A percentile compares a stretch with the other conserved stretches of the same genome.
phyloP scores from a whole-genome alignment of 2,329 filamentous ascomycete genomes.

The Annulohypoxylon truncatum region DNA sequence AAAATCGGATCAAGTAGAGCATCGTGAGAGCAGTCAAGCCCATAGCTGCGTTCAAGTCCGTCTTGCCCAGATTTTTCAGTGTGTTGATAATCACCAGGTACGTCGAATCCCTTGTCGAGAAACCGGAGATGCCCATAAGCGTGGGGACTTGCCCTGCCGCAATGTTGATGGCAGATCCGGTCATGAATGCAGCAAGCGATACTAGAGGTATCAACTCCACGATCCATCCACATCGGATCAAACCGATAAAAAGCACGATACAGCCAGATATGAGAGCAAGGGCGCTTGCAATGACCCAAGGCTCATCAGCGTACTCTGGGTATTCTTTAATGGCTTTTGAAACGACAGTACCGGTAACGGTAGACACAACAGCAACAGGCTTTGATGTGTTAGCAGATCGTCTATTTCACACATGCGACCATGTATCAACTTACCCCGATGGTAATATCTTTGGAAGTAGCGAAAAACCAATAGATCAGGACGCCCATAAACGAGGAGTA shows the following conservation, averaged over 20 bases:
- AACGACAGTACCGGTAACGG: slow-evolving; percentile 86
- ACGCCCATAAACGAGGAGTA: slow-evolving; percentile 98
- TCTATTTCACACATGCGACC: background rate
- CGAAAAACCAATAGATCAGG: slow-evolving; percentile 96
- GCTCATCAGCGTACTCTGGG: slow-evolving; percentile 61
- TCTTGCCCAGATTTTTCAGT: slow-evolving; percentile 74
- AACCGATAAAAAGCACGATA: slow-evolving; percentile 81
- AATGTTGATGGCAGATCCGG: slow-evolving; percentile 92
- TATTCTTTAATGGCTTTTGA: slow-evolving; percentile 66
- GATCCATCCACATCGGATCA: slow-evolving; percentile 86
- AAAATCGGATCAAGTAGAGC: slow-evolving; percentile 79
- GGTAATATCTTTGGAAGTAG: slow-evolving; percentile 97
- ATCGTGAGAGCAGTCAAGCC: slow-evolving; percentile 83
- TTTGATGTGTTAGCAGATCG: slow-evolving; percentile 49
- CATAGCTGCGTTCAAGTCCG: slow-evolving; percentile 84
- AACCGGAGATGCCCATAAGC: slow-evolving; percentile 81
- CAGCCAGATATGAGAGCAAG: slow-evolving; percentile 81
- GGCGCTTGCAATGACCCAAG: slow-evolving; percentile 79
- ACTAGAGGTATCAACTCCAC: slow-evolving; percentile 93
- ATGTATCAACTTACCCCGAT: slow-evolving; percentile 77
- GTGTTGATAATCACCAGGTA: slow-evolving; percentile 88
- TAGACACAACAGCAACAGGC: slow-evolving; percentile 96
- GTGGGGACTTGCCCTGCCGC: slow-evolving; percentile 83
- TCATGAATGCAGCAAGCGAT: slow-evolving; percentile 96
- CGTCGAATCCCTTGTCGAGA: slow-evolving; percentile 80